Conservation (phyloP, 371 early-diverging fungal genomes). For the Rhizopus sp. region DNA sequence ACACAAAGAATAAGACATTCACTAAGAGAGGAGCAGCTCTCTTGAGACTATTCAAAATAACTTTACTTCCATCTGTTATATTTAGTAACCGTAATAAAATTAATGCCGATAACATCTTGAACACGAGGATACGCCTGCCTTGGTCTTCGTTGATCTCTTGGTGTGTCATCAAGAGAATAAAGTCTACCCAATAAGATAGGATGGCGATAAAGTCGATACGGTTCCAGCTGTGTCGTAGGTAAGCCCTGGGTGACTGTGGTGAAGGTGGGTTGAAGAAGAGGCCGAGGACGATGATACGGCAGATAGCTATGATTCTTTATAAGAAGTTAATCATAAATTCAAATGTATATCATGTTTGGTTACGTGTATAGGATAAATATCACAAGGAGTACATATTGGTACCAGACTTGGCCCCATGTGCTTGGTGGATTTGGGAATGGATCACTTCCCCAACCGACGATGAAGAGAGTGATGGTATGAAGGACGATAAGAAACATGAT, state of each 20-base stretch:
- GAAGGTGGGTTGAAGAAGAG: slow-evolving; percentile 46
- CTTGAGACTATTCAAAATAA: slow-evolving; percentile 65
- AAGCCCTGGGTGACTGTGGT: slow-evolving; percentile 34
- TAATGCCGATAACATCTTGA: slow-evolving; percentile 59
- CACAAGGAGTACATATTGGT: slow-evolving; percentile 54
- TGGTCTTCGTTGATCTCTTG: slow-evolving; percentile 39
- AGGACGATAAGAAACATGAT: slow-evolving; percentile 54
- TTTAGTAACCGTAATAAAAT: slow-evolving; percentile 61
- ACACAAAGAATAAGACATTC: slow-evolving; percentile 61
- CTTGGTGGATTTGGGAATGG: slow-evolving; percentile 33
- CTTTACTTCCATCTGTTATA: slow-evolving; percentile 61
- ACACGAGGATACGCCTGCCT: slow-evolving; percentile 48
- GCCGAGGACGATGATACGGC: slow-evolving; percentile 61
- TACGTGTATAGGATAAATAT: slow-evolving; percentile 66
- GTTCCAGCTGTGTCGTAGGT: slow-evolving; percentile 68
- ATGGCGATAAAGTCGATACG: slow-evolving; percentile 67
- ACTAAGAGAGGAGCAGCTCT: slow-evolving; percentile 63
- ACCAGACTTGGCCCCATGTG: slow-evolving; percentile 57
- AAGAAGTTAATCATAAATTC: no score
- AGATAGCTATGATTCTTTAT: slow-evolving; percentile 33
- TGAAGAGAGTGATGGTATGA: slow-evolving; percentile 49
- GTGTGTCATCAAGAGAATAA: slow-evolving; percentile 39
- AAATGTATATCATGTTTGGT: slow-evolving; percentile 11
- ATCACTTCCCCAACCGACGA: slow-evolving; percentile 46
- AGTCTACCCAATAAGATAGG: slow-evolving; percentile 62